A percentile compares a stretch with the other conserved stretches of the same genome.
Evolutionary conservation across 2,329 filamentous ascomycete species (phyloP).

Genomic region (Eutypella sp.): DNA sequence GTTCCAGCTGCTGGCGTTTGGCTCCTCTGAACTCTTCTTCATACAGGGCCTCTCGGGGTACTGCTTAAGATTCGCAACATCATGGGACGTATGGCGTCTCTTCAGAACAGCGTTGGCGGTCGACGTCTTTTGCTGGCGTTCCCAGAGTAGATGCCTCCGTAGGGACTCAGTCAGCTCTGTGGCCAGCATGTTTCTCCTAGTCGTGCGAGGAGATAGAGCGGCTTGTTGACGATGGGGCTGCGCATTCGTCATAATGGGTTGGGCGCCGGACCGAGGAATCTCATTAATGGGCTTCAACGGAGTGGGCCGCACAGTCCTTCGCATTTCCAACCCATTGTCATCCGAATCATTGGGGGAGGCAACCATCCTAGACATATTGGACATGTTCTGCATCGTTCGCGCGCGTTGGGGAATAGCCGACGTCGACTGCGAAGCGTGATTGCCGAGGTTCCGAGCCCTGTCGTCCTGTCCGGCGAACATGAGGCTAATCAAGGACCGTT

Average conservation of each 20-base stretch:
- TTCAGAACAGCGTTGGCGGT: conserved; percentile 86
- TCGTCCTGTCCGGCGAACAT: conserved; percentile 75
- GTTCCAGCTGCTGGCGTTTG: conserved; percentile 73
- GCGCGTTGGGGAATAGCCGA: conserved; percentile 64
- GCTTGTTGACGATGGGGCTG: conserved; percentile 62
- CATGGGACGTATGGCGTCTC: conserved; percentile 83
- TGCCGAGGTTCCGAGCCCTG: conserved; percentile 64
- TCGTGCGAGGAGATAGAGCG: conserved; percentile 85
- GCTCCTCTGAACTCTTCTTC: conserved; percentile 52
- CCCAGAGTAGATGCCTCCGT: conserved; percentile 86
- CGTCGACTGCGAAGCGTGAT: conserved; percentile 61
- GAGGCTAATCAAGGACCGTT: conserved; percentile 82
- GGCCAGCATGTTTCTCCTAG: conserved; percentile 89
- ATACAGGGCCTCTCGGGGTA: conserved; percentile 64
- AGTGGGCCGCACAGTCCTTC: conserved; percentile 47
- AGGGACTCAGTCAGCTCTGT: conserved; percentile 93
- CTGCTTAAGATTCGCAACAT: conserved; percentile 82
- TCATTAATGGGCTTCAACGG: conserved; percentile 53
- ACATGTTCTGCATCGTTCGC: conserved; percentile 43
- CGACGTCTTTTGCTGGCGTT: conserved; percentile 89
- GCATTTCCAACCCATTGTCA: conserved; percentile 60
- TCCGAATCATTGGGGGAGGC: conserved; percentile 55
- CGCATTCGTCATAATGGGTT: conserved; percentile 73
- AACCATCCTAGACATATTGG: conserved; percentile 38
- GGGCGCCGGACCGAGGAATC: conserved; percentile 60